Conservation (phyloP, 441 rosid genomes). For the Euphorbia corollata region DNA sequence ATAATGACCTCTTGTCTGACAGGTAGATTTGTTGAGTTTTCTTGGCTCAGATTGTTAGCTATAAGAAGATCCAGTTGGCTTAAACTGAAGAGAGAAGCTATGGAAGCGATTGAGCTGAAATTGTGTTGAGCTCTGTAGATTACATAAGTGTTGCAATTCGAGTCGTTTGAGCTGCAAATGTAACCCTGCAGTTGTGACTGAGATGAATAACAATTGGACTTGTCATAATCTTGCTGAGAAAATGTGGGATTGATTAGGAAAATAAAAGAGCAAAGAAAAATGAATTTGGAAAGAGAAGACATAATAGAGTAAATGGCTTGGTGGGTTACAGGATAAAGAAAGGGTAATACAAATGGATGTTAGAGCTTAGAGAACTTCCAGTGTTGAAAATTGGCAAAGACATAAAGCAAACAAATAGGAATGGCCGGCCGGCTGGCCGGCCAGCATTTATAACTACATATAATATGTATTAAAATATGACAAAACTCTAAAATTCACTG, state of each 20-base stretch:
- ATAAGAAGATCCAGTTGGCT: slow-evolving; percentile 14
- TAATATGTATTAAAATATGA: too few relatives aligned
- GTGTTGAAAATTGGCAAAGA: neutral
- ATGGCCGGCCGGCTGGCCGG: neutral
- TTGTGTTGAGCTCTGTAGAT: slow-evolving; percentile 26
- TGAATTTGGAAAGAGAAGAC: slow-evolving; percentile 2
- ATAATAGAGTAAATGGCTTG: neutral
- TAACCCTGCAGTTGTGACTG: slow-evolving; percentile 4
- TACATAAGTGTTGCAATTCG: slow-evolving; percentile 21
- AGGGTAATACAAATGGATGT: neutral
- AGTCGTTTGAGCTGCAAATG: neutral
- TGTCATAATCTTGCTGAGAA: slow-evolving; percentile 12
- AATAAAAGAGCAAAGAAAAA: neutral
- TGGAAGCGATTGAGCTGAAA: slow-evolving; percentile 22
- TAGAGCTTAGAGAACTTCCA: neutral
- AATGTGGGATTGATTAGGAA: slow-evolving; percentile 3
- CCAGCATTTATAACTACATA: too few relatives aligned
- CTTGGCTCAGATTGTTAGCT: slow-evolving; percentile 22
- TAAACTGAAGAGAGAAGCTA: slow-evolving; percentile 26
- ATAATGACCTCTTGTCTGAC: slow-evolving; percentile 25
- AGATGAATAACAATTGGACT: slow-evolving; percentile 2
- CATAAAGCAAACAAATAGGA: neutral
- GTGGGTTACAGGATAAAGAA: neutral
- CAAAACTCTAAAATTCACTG: too few relatives aligned
- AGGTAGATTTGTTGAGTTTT: slow-evolving; percentile 20